phyloP scores from a whole-genome alignment of 257 asterid species.

The Solanum chmielewskii region DNA sequence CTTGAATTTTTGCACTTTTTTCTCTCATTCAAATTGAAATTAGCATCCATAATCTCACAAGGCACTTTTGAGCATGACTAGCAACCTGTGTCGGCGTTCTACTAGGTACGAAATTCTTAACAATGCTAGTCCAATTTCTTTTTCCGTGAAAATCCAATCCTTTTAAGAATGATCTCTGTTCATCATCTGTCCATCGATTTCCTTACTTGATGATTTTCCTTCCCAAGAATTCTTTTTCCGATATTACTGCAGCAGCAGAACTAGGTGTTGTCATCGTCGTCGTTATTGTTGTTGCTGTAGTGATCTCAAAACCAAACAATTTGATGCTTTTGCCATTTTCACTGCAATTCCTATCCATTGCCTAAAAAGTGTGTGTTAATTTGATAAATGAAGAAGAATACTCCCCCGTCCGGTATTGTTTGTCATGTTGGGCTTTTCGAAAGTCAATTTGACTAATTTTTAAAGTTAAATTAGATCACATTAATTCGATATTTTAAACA shows the following conservation, averaged over 20 bases:
- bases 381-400: not conserved
- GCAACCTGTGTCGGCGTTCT: not conserved
- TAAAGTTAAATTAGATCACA: no score
- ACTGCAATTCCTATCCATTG: not conserved
- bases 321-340: no score
- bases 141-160: not conserved
- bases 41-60: not conserved
- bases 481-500: no score
- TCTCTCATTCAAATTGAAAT: not conserved
- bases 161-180: not conserved
- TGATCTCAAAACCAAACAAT: no score
- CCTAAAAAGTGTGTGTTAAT: not conserved
- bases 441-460: no score
- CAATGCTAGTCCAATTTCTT: not conserved
- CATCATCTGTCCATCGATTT: not conserved
- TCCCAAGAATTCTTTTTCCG: no score
- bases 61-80: not conserved
- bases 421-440: no score
- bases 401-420: no score
- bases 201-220: not conserved
- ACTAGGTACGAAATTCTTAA: not conserved
- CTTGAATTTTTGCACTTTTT: no score
- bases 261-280: no score
- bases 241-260: no score
- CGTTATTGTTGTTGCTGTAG: no score